Percentiles rank a stretch among this genome's conserved stretches.
phyloP scores from a whole-genome alignment of 2,329 filamentous ascomycete genomes.

The Scytalidium sp. region DNA sequence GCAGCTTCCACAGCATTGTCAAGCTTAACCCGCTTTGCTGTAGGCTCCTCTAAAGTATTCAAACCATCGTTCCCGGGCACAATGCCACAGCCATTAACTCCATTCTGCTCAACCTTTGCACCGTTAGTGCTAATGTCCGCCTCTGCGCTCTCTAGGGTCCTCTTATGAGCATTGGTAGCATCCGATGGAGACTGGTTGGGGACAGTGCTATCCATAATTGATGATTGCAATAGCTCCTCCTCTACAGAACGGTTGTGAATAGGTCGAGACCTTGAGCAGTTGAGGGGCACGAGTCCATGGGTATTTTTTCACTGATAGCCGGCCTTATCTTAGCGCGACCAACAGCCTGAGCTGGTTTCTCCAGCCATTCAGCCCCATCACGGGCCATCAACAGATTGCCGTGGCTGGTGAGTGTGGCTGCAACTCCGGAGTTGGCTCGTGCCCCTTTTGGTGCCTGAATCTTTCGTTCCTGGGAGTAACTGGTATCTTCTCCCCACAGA shows the following conservation, averaged over 20 bases:
- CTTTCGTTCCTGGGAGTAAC: too few relatives aligned
- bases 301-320: background rate
- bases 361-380: background rate
- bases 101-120: slow-evolving; percentile 22
- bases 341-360: background rate
- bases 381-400: too few relatives aligned
- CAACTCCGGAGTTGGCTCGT: background rate
- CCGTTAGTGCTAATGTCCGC: slow-evolving; percentile 16
- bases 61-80: slow-evolving; percentile 19
- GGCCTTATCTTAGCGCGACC: slow-evolving; percentile 23
- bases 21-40: slow-evolving; percentile 54
- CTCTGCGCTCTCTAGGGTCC: slow-evolving; percentile 13
- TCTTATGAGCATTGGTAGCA: slow-evolving; percentile 18
- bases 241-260: background rate
- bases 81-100: slow-evolving; percentile 20
- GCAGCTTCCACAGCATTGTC: slow-evolving; percentile 2
- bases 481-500: background rate
- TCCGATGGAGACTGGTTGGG: background rate
- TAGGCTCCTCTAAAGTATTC: slow-evolving; percentile 34
- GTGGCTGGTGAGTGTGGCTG: background rate
- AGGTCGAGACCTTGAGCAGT: background rate
- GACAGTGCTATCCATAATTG: background rate
- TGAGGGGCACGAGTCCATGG: background rate
- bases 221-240: background rate
- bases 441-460: background rate